Evolutionary conservation across 139 green algal genomes (phyloP).

Genomic region (Chlorella vulgaris): DNA sequence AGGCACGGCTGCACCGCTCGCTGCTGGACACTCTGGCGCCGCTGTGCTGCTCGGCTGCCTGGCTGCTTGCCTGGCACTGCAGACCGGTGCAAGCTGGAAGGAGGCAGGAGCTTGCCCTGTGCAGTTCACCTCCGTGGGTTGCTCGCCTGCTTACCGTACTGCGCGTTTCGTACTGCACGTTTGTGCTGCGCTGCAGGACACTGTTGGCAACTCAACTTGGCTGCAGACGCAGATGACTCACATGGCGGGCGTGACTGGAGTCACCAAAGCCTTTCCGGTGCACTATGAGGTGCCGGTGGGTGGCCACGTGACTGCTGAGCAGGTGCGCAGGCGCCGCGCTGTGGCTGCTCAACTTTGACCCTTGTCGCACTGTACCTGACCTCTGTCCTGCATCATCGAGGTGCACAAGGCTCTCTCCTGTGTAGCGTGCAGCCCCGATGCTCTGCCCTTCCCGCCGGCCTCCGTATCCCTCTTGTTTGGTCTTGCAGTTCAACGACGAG

Average conservation of each 20-base stretch:
- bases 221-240: conserved; percentile 7
- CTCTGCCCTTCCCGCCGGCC: background rate
- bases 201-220: background rate
- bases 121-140: too few relatives aligned
- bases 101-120: too few relatives aligned
- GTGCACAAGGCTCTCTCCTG: too few relatives aligned
- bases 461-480: background rate
- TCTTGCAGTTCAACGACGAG: background rate
- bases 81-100: too few relatives aligned
- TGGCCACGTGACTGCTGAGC: background rate
- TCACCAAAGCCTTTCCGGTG: background rate
- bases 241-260: background rate
- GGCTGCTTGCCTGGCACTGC: too few relatives aligned
- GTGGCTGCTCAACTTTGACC: too few relatives aligned
- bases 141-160: background rate
- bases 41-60: too few relatives aligned
- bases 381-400: too few relatives aligned
- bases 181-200: background rate
- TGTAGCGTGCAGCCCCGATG: too few relatives aligned
- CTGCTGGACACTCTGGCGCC: background rate
- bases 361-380: too few relatives aligned
- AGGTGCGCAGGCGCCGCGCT: background rate
- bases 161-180: background rate
- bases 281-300: conserved; percentile 27
- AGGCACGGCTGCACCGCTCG: background rate